These are phyloP conservation scores for Boehmeria nivea DNA, from an alignment of 306 rosid genomes.

Conservation along the genomic window DNA sequence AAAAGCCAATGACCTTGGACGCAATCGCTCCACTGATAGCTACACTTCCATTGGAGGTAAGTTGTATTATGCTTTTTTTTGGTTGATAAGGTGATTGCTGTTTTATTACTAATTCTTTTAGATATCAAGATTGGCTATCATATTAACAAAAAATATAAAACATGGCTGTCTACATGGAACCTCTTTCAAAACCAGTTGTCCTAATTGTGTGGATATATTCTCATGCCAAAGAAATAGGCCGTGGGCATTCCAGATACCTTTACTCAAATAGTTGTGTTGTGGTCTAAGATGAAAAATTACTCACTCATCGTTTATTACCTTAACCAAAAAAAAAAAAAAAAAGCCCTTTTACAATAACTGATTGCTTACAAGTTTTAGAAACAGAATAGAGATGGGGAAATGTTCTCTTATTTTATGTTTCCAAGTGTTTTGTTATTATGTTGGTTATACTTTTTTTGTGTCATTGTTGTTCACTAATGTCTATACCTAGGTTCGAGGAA, in stretches of 20 bases:
- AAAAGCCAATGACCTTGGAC: constrained; percentile 52
- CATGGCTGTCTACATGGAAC: too few species aligned
- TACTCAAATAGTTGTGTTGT: neutral
- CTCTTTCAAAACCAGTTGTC: too few species aligned
- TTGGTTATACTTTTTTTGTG: neutral
- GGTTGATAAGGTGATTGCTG: neutral
- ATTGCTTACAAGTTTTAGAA: too few species aligned
- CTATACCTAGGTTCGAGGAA: constrained; percentile 53
- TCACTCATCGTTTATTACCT: too few species aligned
- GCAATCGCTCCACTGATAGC: constrained; percentile 81
- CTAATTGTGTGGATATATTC: too few species aligned
- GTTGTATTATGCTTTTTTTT: constrained; percentile 9
- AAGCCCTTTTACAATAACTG: too few species aligned
- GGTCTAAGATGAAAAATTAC: too few species aligned
- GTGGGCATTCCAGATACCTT: neutral
- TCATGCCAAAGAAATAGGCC: too few species aligned
- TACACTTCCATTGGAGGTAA: constrained; percentile 83
- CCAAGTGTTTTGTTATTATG: neutral
- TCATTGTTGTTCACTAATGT: neutral
- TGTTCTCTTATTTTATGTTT: too few species aligned
- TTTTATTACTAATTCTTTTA: neutral
- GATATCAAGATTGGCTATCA: neutral
- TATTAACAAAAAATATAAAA: too few species aligned
- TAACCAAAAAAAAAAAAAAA: too few species aligned
- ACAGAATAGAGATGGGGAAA: too few species aligned